Percentiles rank a stretch among this genome's conserved stretches.
phyloP scores from a whole-genome alignment of 768 basidiomycete genomes.

The Russula foetens region DNA sequence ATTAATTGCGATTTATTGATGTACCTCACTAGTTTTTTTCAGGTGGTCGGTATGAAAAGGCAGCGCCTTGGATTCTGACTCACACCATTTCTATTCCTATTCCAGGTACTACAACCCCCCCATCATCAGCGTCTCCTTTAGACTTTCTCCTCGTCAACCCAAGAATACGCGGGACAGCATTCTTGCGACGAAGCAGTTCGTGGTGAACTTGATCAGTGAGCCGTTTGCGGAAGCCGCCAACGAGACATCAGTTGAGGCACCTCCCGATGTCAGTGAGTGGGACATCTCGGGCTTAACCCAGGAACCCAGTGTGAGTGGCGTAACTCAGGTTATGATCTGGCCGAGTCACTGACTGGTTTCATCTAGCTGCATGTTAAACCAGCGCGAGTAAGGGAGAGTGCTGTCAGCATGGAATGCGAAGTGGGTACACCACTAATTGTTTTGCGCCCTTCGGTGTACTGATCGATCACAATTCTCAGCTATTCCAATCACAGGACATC shows the following conservation, averaged over 20 bases:
- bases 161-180: conserved; percentile 66
- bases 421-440: conserved; percentile 25
- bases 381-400: conserved; percentile 48
- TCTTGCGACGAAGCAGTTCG: conserved; percentile 55
- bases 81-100: conserved; percentile 15
- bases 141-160: conserved; percentile 33
- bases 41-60: conserved; percentile 14
- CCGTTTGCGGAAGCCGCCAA: conserved; percentile 52
- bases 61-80: neutral
- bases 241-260: conserved; percentile 45
- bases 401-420: conserved; percentile 55
- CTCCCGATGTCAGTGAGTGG: conserved; percentile 50
- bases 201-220: conserved; percentile 65
- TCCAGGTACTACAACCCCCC: conserved; percentile 56
- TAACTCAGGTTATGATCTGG: neutral
- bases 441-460: conserved; percentile 13
- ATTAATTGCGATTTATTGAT: conserved; percentile 27
- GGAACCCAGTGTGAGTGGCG: conserved; percentile 41
- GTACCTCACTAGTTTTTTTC: conserved; percentile 18
- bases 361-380: conserved; percentile 41
- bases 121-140: conserved; percentile 54
- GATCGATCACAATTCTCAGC: conserved; percentile 29
- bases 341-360: neutral
- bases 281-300: conserved; percentile 48
- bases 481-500: conserved; percentile 45